phyloP scores from a whole-genome alignment of 1,139 yeast genomes.

The Saccharomyces hybrid region DNA sequence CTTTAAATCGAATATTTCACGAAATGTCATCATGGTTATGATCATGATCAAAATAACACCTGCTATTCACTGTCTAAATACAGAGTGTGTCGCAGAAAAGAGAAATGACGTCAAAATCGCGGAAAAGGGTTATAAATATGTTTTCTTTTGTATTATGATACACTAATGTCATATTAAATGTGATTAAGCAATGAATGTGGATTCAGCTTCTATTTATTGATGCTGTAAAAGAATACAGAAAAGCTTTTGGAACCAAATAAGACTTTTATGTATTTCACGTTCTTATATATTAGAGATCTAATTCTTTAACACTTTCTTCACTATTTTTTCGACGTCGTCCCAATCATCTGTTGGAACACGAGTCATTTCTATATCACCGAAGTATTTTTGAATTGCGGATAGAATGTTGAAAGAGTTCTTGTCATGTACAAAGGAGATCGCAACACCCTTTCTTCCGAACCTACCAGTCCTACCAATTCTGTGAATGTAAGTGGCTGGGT shows the following conservation, averaged over 20 bases:
- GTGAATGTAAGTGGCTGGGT: conserved; percentile 95
- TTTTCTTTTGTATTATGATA: too few relatives aligned
- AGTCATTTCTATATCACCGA: conserved; percentile 76
- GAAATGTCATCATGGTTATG: neutral
- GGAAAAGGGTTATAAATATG: too few relatives aligned
- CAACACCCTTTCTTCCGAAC: conserved; percentile 95
- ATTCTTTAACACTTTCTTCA: conserved; percentile 68
- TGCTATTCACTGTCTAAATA: too few relatives aligned
- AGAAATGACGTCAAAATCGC: too few relatives aligned
- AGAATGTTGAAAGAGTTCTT: conserved; percentile 58
- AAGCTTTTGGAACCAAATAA: neutral
- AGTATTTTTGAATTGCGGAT: conserved; percentile 61
- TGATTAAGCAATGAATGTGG: neutral
- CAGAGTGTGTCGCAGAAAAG: too few relatives aligned
- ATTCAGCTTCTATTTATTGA: neutral
- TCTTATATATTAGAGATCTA: conserved; percentile 5
- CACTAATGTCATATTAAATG: too few relatives aligned
- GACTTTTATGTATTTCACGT: conserved; percentile 3
- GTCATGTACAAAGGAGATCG: conserved; percentile 85
- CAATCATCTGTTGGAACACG: conserved; percentile 89
- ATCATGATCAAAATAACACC: too few relatives aligned
- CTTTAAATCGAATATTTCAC: neutral
- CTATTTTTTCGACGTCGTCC: conserved; percentile 87
- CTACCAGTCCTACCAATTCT: conserved; percentile 99
- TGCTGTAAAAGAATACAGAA: neutral